Evolutionary conservation across 305 asterid genomes (phyloP), one percentile per base, ranked within the genome.

Genomic region (Fraxinus baroniana): DNA sequence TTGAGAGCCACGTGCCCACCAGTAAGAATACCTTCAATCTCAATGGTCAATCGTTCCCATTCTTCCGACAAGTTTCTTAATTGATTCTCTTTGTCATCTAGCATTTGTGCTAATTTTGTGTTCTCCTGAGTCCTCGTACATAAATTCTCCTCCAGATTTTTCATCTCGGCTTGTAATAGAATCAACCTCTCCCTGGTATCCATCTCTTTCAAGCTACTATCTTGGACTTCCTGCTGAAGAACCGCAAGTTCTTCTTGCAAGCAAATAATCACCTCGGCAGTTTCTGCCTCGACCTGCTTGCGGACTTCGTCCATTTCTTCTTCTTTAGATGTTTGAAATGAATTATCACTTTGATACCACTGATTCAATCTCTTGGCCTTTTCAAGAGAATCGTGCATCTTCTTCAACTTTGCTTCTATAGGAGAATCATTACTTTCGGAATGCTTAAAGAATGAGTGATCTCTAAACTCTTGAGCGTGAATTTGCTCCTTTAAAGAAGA

Each of bases 251-350:
- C 98, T 88, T 92, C 97, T 89, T 97, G 98, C 92, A 97, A 86
- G 88, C 97, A 95, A 85, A 97, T 93, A 91, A 97, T 95, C 83
- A 97, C 99, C 89, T 95, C 94, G 20, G 97, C 98, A 71, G 99
- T 95, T 93, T 97, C 99, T 78, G 86, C 97, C 89, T 97, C 99
- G 49, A 94, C 99, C 90, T 97, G 99, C 86, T 83, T 93, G 44
- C 95, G 94, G 70, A 91, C 92, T 89, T 95, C 96, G 80, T 95
- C 98, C 90, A 89, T 88, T 85, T 91, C 97, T 80, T 91, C 94
- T 52, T 91, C 94, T 81, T 89, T 88, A 60, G 93, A 88, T 76
- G 87, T 92, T 83, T 89, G 97, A 80, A 77, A 88, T 33, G 89
- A 91, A 79, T 85, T 86, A 84, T 95, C 96, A 83, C 74, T 90